phyloP scores from a whole-genome alignment of 257 asterid species.

The Thymus mandschuricus region DNA sequence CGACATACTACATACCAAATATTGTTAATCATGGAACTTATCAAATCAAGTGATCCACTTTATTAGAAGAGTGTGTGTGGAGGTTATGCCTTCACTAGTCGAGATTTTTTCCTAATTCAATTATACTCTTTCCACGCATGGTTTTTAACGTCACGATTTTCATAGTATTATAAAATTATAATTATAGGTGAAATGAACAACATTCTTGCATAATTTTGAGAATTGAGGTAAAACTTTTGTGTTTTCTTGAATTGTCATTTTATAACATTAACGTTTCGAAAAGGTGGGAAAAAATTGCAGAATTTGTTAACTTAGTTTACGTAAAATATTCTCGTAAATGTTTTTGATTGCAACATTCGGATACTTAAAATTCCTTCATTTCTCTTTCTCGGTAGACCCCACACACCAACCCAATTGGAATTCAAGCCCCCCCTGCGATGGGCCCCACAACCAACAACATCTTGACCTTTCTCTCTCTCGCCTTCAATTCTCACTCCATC shows the following conservation, averaged over 20 bases:
- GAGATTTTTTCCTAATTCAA: too few species aligned
- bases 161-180: too few species aligned
- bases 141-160: too few species aligned
- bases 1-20: background rate
- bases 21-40: background rate
- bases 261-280: background rate
- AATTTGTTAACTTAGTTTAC: background rate
- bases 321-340: background rate
- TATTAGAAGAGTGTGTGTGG: background rate
- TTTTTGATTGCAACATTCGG: background rate
- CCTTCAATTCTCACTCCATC: too few species aligned
- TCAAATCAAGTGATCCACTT: background rate
- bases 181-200: background rate
- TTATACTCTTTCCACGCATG: too few species aligned
- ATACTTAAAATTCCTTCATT: background rate
- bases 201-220: constrained; percentile 4
- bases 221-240: constrained; percentile 17
- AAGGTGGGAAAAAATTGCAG: background rate
- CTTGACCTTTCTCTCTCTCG: too few species aligned
- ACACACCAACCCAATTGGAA: background rate
- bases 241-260: constrained; percentile 25
- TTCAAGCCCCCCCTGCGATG: background rate
- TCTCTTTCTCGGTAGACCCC: background rate
- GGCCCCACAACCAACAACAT: background rate
- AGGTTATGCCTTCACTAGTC: background rate